Evolutionary conservation across 2,329 filamentous ascomycete genomes (phyloP).

Genomic region (Fusarium sp.): DNA sequence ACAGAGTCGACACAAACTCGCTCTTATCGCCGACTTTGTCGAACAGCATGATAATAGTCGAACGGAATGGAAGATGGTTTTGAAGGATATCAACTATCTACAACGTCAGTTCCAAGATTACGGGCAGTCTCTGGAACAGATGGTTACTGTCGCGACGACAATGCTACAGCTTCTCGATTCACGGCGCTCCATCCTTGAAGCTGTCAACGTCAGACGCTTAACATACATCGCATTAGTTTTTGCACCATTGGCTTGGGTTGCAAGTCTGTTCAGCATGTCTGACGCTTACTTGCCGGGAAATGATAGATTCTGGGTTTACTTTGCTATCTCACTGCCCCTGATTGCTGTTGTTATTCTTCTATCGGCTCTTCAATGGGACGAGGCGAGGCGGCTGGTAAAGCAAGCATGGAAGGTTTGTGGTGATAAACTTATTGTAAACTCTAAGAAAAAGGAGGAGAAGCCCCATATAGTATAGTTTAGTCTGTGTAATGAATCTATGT

Average conservation of each 20-base stretch:
- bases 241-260: not conserved
- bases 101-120: not conserved
- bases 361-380: rapidly evolving
- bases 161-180: not conserved
- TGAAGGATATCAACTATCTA: not conserved
- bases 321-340: too few species aligned
- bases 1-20: rapidly evolving
- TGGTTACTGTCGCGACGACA: not conserved
- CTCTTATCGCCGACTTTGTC: rapidly evolving
- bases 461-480: too few species aligned
- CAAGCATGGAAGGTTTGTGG: not conserved
- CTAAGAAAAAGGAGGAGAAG: too few species aligned
- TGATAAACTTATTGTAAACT: too few species aligned
- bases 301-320: not conserved
- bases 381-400: rapidly evolving
- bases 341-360: rapidly evolving
- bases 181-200: rapidly evolving
- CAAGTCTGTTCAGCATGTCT: not conserved
- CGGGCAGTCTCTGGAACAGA: not conserved
- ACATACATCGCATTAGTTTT: rapidly evolving
- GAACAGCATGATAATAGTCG: too few species aligned
- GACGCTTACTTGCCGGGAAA: not conserved
- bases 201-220: not conserved
- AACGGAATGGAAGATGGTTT: rapidly evolving
- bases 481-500: too few species aligned